Base-by-base conservation (phyloP, 2,329 filamentous ascomycete genomes). In the Emmonsiellopsis sp. region DNA sequence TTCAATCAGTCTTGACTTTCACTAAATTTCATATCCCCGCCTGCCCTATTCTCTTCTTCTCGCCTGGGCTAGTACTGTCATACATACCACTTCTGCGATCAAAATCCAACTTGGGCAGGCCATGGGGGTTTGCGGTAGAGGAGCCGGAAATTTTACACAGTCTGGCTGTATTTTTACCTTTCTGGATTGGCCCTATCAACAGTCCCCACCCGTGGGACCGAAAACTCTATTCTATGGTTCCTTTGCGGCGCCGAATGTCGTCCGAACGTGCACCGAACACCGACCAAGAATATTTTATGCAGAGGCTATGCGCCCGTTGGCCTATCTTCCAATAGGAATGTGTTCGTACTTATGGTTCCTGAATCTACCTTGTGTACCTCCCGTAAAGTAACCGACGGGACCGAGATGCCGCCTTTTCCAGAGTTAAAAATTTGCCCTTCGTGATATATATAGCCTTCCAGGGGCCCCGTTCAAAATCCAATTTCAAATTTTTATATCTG, bases 391-490 rank as follows among this genome's bases (percentile, higher is more conserved):
- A 52, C 53, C 42, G 27, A 47, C 32, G 31, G 32, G 51, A 42
- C 53, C 56, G 55, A 54, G 54, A 54, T 56, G 54, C 51, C 51
- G 53, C 43, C 10, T 50, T 52, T 48, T 42, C 56, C 44, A 44
- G n/a, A 34, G 27, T 34, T 42, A 37, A 55, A 34, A 43, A 17
- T 33, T 46, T 9, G n/a, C 13, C 37, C n/a, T 27, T 27, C 42
- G 27, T 50, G 46, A 51, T 53, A 50, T 53, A 55, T 55, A 55
- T 53, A 45, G 5, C n/a, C 32, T 42, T 49, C 11, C 44, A 32
- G 13, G 47, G 33, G 17, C 40, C 50, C 17, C 21, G 9, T 6
- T 32, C 13, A 21, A 9, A 42, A 27, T 27, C 21, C 21, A 27
- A 27, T 27, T 27, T 27, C 21, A 27, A 27, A 27, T 4, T 27